A percentile compares a stretch with the other conserved stretches of the same genome.
These are phyloP conservation scores for Nephelium lappaceum DNA, from an alignment of 345 rosid species.

Conservation along the genomic window DNA sequence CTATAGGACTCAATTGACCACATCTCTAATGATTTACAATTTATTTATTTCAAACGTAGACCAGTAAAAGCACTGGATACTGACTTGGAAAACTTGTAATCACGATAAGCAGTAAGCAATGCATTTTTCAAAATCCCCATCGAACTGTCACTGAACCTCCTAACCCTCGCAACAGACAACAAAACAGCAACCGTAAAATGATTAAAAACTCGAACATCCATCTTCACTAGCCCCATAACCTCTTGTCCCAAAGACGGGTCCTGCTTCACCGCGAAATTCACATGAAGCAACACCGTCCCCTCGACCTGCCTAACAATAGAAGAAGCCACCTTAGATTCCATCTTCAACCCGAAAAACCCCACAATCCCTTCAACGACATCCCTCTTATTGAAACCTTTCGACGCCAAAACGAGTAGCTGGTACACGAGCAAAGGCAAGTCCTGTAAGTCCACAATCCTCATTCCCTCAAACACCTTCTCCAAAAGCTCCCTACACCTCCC, in stretches of 20 bases:
- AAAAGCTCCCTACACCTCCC: conserved; percentile 57
- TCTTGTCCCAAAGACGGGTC: conserved; percentile 80
- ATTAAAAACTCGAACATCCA: conserved; percentile 57
- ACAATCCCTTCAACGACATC: conserved; percentile 74
- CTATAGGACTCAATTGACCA: background rate
- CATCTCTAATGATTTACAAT: background rate
- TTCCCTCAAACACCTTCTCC: conserved; percentile 66
- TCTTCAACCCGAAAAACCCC: conserved; percentile 58
- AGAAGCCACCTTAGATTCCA: conserved; percentile 49
- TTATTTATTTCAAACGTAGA: background rate
- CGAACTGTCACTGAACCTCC: conserved; percentile 66
- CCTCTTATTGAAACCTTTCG: conserved; percentile 73
- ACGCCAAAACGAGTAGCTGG: conserved; percentile 77
- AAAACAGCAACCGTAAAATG: conserved; percentile 67
- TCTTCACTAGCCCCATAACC: conserved; percentile 66
- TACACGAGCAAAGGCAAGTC: conserved; percentile 76
- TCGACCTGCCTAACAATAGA: conserved; percentile 71
- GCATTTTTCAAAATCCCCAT: conserved; percentile 52
- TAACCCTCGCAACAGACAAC: conserved; percentile 72
- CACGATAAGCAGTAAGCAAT: conserved; percentile 59
- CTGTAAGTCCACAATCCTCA: conserved; percentile 62
- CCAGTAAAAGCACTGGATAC: background rate
- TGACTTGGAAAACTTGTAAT: conserved; percentile 64
- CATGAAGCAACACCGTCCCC: conserved; percentile 82
- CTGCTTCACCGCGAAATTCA: conserved; percentile 91